Evolutionary conservation across 768 basidiomycete genomes (phyloP).

Genomic region (Aureoboletus auriporus): DNA sequence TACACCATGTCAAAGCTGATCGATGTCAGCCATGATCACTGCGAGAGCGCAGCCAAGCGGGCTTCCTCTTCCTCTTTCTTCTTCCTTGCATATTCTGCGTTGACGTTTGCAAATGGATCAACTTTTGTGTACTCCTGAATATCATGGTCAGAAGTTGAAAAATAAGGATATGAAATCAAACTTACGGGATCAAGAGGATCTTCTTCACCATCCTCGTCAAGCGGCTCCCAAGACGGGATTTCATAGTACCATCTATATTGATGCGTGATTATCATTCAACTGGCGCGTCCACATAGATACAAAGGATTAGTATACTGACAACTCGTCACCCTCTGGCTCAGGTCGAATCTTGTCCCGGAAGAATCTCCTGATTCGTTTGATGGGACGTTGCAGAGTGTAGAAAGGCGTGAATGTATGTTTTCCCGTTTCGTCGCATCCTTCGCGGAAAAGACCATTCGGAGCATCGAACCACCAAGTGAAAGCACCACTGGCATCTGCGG

Average conservation of each 20-base stretch:
- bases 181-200: constrained; percentile 18
- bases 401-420: constrained; percentile 18
- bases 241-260: constrained; percentile 17
- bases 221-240: constrained; percentile 22
- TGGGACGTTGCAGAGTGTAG: constrained; percentile 14
- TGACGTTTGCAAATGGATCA: constrained; percentile 9
- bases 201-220: constrained; percentile 23
- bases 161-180: not conserved
- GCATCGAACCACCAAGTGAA: constrained; percentile 19
- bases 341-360: constrained; percentile 14
- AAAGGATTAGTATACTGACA: constrained; percentile 12
- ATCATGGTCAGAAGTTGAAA: not conserved
- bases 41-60: too few relatives aligned
- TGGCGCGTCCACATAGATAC: too few relatives aligned
- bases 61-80: not conserved
- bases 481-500: not conserved
- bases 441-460: constrained; percentile 16
- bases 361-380: constrained; percentile 4
- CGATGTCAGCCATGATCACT: too few relatives aligned
- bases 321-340: constrained; percentile 11
- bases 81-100: not conserved
- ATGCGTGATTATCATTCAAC: not conserved
- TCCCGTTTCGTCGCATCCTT: constrained; percentile 15
- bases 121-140: constrained; percentile 3
- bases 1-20: too few relatives aligned